A percentile compares a stretch with the other conserved stretches of the same genome.
These are phyloP conservation scores for Trametes polyzona DNA, from an alignment of 1,284 basidiomycete genomes.

Conservation along the genomic window DNA sequence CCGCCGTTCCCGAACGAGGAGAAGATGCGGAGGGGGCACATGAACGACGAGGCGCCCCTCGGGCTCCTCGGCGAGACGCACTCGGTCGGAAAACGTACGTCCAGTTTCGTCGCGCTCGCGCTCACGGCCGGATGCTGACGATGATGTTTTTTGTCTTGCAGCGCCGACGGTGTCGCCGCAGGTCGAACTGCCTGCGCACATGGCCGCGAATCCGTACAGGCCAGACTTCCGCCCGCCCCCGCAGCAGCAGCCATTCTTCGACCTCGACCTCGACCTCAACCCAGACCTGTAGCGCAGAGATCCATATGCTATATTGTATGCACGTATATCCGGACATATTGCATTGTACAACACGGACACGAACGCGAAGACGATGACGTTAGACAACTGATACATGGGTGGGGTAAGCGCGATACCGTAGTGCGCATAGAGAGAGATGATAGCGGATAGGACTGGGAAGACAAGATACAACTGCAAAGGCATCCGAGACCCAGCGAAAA, in stretches of 20 bases:
- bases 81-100: conserved; percentile 68
- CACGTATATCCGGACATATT: background rate
- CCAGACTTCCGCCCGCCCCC: conserved; percentile 64
- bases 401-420: background rate
- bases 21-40: conserved; percentile 78
- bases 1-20: conserved; percentile 87
- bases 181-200: conserved; percentile 50
- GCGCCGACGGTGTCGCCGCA: conserved; percentile 63
- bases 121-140: background rate
- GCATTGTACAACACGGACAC: conserved; percentile 5
- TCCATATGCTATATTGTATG: background rate
- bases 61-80: conserved; percentile 78
- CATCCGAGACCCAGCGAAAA: no score
- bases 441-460: background rate
- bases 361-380: no score
- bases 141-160: conserved; percentile 28
- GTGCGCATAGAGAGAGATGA: no score
- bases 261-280: conserved; percentile 79
- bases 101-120: background rate
- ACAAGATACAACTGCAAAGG: background rate
- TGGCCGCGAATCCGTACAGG: conserved; percentile 68
- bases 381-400: conserved; percentile 1
- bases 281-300: conserved; percentile 59
- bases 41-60: conserved; percentile 78
- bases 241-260: conserved; percentile 62